Evolutionary conservation across 805 yeast genomes (phyloP), one percentile per base, ranked within the genome.

Genomic region (Metschnikowia colocasiae): DNA sequence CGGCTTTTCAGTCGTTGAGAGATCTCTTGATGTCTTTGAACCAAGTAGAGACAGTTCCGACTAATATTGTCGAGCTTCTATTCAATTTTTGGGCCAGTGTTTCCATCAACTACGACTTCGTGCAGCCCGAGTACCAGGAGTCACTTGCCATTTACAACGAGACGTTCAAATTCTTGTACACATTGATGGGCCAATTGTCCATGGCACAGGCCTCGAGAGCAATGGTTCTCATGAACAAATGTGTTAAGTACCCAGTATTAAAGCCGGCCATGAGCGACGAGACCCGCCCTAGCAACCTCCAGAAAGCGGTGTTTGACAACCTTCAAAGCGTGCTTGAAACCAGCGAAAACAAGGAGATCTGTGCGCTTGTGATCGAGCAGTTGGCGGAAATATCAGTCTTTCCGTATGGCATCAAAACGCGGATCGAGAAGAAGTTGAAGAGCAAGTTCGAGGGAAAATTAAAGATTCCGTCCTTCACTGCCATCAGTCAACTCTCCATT

Each of bases 161-260:
- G 10, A 67, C 82, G 18, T 83, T 85, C 59, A 74, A 77, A 2
- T 61, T 70, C 4, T 63, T 87, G 6, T 74, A 75, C 53, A 47
- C 51, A 1, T 59, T 81, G 20, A 55, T 68, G 54, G 65, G 62
- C 2, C 62, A 56, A 23, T 60, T 64, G 36, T 67, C 67, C 18
- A 57, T 53, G 23, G 64, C 47, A 19, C 73, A 61, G 63, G 69
- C 81, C n/a, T 77, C 71, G 36, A 68, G 62, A 19, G 69, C 85
- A n/a, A 62, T 88, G 31, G 68, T 67, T n/a, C 65, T 82, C 4
- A 74, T 92, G 58, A 80, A 79, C 56, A 72, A 81, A 13, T 80
- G 89, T 48, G 79, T 86, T 1, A 69, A 87, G 34, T 89, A 85
- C 61, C 95, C 95, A 1, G 74, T 85, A 10, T 68, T 88, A 31